Percentiles rank a stretch among this genome's conserved stretches.
Conservation (phyloP, 108 stramenopile species). For the Cylindrotheca fusiformis region DNA sequence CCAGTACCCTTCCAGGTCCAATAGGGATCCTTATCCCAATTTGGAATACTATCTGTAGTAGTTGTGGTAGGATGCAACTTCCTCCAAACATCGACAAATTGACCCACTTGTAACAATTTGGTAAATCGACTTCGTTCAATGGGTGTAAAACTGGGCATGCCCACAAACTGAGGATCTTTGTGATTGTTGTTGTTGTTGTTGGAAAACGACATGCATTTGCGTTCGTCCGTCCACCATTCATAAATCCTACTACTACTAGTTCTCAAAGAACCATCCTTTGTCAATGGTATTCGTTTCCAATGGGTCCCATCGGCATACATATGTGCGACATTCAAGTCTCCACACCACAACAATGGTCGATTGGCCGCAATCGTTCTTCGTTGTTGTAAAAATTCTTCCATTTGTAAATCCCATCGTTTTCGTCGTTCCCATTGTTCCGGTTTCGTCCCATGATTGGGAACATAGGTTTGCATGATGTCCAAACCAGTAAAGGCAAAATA, state of each 20-base stretch:
- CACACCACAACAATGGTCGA: slow-evolving; percentile 40
- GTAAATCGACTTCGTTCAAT: slow-evolving; percentile 35
- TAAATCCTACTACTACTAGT: slow-evolving; percentile 8
- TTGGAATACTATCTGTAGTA: not conserved
- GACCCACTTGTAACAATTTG: slow-evolving; percentile 10
- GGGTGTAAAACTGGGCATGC: slow-evolving; percentile 41
- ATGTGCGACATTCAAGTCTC: slow-evolving; percentile 38
- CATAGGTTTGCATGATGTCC: slow-evolving; percentile 44
- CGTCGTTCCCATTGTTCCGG: slow-evolving; percentile 21
- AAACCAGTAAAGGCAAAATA: slow-evolving; percentile 35
- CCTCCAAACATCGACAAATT: slow-evolving; percentile 45
- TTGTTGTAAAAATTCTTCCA: slow-evolving; percentile 26
- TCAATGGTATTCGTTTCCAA: slow-evolving; percentile 8
- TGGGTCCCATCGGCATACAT: slow-evolving; percentile 37
- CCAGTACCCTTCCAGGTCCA: slow-evolving; percentile 53
- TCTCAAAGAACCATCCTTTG: not conserved
- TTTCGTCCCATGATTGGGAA: slow-evolving; percentile 47
- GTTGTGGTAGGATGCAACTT: slow-evolving; percentile 34
- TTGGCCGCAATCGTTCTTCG: slow-evolving; percentile 20
- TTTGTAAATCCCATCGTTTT: slow-evolving; percentile 27
- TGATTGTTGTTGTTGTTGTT: slow-evolving; percentile 2
- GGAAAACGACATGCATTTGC: slow-evolving; percentile 35
- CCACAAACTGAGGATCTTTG: slow-evolving; percentile 9
- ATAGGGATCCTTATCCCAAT: slow-evolving; percentile 32
- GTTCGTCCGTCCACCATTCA: slow-evolving; percentile 38